phyloP scores from a whole-genome alignment of 1,284 basidiomycete genomes.

The Rhodotorula glutinis region DNA sequence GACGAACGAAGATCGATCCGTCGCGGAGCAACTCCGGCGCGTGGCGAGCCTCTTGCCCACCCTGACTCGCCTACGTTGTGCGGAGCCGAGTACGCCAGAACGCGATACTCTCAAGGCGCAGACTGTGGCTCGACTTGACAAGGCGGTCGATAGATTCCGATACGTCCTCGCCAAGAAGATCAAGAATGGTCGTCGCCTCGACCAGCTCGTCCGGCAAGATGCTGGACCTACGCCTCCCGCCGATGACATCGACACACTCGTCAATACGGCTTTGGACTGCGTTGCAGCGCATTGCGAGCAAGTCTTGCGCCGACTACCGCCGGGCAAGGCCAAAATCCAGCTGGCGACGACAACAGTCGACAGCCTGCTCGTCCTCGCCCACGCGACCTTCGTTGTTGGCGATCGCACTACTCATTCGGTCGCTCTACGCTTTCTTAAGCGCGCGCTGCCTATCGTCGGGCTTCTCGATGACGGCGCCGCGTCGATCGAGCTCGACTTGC shows the following conservation, averaged over 20 bases:
- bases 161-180: conserved; percentile 12
- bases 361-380: conserved; percentile 41
- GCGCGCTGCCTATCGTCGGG: conserved; percentile 15
- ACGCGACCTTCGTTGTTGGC: conserved; percentile 23
- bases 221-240: neutral
- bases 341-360: conserved; percentile 34
- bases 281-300: conserved; percentile 2
- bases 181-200: conserved; percentile 6
- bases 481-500: conserved; percentile 14
- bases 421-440: conserved; percentile 12
- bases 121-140: conserved; percentile 17
- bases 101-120: neutral
- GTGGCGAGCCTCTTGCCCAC: neutral
- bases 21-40: neutral
- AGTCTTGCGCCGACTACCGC: neutral
- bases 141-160: conserved; percentile 17
- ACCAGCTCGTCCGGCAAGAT: conserved; percentile 13
- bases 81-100: neutral
- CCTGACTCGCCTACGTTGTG: conserved; percentile 9
- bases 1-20: neutral
- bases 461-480: neutral
- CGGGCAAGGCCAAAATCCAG: neutral
- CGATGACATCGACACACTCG: neutral
- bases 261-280: conserved; percentile 10
- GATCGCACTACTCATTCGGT: conserved; percentile 18